phyloP scores from a whole-genome alignment of 2,329 filamentous ascomycete species.

The Moelleriella libera region DNA sequence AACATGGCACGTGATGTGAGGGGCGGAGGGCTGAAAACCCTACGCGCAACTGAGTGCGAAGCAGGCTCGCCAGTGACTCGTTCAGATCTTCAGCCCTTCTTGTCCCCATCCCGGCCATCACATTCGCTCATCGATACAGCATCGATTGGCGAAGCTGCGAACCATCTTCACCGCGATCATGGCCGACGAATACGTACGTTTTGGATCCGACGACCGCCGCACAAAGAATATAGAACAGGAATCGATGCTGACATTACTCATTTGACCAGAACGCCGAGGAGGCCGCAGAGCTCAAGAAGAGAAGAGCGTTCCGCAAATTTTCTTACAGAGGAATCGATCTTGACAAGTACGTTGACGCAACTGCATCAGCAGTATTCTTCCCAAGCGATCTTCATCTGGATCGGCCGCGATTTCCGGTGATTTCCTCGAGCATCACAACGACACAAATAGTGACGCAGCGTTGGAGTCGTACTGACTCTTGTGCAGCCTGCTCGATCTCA shows the following conservation, averaged over 20 bases:
- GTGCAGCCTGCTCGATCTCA: constrained; percentile 89
- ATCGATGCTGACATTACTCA: constrained; percentile 13
- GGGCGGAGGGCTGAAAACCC: constrained; percentile 26
- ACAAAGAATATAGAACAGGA: background rate
- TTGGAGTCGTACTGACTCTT: constrained; percentile 2
- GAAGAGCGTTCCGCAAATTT: constrained; percentile 99
- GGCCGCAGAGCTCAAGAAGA: constrained; percentile 99
- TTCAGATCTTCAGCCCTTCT: constrained; percentile 8
- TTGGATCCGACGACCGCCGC: background rate
- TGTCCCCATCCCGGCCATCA: constrained; percentile 22
- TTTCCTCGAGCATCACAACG: background rate
- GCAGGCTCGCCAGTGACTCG: constrained; percentile 4
- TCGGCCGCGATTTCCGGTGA: background rate
- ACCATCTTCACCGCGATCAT: constrained; percentile 43
- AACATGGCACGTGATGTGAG: constrained; percentile 15
- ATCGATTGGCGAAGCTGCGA: constrained; percentile 29
- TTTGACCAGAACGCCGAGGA: constrained; percentile 74
- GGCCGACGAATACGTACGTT: constrained; percentile 87
- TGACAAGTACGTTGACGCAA: constrained; percentile 66
- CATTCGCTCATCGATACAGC: constrained; percentile 27
- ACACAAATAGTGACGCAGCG: too few relatives aligned
- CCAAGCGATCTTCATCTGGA: background rate
- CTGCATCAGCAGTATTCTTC: constrained; percentile 2
- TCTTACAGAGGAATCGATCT: constrained; percentile 99
- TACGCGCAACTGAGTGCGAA: constrained; percentile 20